phyloP scores from a whole-genome alignment of 2,329 filamentous ascomycete genomes.

The Colletotrichum australisinense region DNA sequence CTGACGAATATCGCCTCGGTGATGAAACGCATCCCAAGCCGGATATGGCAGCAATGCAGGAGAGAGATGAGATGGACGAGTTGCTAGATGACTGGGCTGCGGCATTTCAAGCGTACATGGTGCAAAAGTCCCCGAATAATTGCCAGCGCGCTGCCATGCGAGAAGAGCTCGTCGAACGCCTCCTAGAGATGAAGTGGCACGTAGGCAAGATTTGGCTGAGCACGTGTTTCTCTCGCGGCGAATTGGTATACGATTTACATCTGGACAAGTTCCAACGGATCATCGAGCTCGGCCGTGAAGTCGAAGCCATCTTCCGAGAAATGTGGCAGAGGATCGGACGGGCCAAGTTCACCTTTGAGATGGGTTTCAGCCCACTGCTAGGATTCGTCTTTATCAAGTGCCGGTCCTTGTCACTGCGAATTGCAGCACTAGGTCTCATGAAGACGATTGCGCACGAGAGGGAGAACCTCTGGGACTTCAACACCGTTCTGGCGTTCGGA shows the following conservation, averaged over 20 bases:
- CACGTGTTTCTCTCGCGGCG: slow-evolving; percentile 43
- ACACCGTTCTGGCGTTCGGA: slow-evolving; percentile 45
- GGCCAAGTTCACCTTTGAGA: slow-evolving; percentile 53
- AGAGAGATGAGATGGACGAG: slow-evolving; percentile 38
- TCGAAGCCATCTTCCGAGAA: slow-evolving; percentile 23
- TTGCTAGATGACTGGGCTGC: slow-evolving; percentile 44
- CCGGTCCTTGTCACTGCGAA: slow-evolving; percentile 48
- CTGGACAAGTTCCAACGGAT: slow-evolving; percentile 45
- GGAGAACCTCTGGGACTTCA: slow-evolving; percentile 52
- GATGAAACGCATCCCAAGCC: slow-evolving; percentile 12
- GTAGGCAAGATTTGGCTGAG: slow-evolving; percentile 48
- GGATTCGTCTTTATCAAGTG: slow-evolving; percentile 53
- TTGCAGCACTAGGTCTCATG: slow-evolving; percentile 48
- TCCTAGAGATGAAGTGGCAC: slow-evolving; percentile 45
- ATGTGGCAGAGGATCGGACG: neutral
- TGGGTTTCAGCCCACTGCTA: slow-evolving; percentile 51
- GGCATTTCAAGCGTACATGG: slow-evolving; percentile 38
- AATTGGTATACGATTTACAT: slow-evolving; percentile 49
- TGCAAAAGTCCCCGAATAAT: neutral
- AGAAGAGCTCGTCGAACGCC: slow-evolving; percentile 29
- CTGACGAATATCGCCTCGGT: slow-evolving; percentile 43
- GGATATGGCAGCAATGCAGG: slow-evolving; percentile 36
- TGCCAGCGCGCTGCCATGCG: neutral
- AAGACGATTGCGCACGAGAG: slow-evolving; percentile 42
- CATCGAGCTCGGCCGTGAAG: slow-evolving; percentile 40